These are phyloP conservation scores for Aspergillus sclerotioniger DNA, from an alignment of 495 filamentous ascomycete species.

Conservation along the genomic window DNA sequence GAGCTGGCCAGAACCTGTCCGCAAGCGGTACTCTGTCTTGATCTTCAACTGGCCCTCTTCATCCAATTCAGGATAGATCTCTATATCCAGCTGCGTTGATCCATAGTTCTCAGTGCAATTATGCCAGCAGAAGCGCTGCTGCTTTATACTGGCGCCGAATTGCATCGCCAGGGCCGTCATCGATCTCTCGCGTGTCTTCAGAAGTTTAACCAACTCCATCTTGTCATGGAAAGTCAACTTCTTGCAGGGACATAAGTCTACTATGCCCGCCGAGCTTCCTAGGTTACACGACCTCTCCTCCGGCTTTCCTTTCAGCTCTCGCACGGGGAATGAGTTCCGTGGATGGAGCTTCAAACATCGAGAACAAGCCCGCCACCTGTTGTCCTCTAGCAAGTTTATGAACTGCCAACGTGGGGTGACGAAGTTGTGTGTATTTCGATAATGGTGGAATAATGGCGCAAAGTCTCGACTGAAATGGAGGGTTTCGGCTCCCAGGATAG, in stretches of 20 bases:
- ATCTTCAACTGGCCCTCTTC: conserved; percentile 33
- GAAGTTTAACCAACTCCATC: conserved; percentile 35
- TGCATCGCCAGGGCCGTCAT: conserved; percentile 28
- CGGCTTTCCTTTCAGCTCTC: conserved; percentile 37
- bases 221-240: conserved; percentile 48
- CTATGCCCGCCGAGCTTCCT: conserved; percentile 41
- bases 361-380: conserved; percentile 41
- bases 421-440: conserved; percentile 42
- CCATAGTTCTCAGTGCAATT: conserved; percentile 45
- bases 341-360: conserved; percentile 47
- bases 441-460: conserved; percentile 46
- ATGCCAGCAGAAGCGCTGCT: conserved; percentile 46
- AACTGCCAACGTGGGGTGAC: conserved; percentile 43
- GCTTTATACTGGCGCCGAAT: conserved; percentile 30
- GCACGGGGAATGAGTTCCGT: conserved; percentile 33
- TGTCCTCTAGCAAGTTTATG: conserved; percentile 39
- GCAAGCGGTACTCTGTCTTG: conserved; percentile 43
- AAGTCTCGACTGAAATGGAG: conserved; percentile 46
- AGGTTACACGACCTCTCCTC: conserved; percentile 39
- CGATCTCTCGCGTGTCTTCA: conserved; percentile 33
- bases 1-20: conserved; percentile 37
- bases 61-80: conserved; percentile 40
- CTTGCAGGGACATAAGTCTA: conserved; percentile 48
- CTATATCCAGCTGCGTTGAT: conserved; percentile 36
- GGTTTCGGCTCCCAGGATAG: conserved; percentile 35